Evolutionary conservation across 2,329 filamentous ascomycete species (phyloP), one percentile per base, ranked within the genome.

Genomic region (Trichoderma endophyticum): DNA sequence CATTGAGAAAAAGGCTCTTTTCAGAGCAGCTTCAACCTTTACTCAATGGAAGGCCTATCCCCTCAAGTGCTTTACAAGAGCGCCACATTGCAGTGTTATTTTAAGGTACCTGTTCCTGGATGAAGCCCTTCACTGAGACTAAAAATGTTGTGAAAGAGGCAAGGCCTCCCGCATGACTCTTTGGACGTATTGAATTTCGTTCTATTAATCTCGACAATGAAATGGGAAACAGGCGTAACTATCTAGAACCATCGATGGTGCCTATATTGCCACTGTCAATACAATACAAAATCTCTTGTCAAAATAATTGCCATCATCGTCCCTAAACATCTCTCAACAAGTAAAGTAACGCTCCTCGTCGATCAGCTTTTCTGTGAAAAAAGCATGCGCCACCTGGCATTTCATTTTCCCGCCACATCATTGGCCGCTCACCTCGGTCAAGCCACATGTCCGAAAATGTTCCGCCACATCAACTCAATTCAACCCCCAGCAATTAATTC

Each of bases 351-450:
- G 18, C 3, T 2, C 8, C 18, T 11, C 43, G 18, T 21, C n/a
- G 0, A 51, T 51, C 18, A 51, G 6, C 43, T n/a, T 43, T 43
- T 18, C 6, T 6, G 8, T 6, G 9, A 1, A 14, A 5, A 24
- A 24, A 24, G 54, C 32, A 32, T 59, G 66, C 56, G 66, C 59
- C 39, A 70, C 56, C 14, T 28, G 11, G 15, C 21, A 9, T 4
- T 15, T 21, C 43, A 39, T 54, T 34, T 60, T 63, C 15, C 7
- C 24, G 21, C 48, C 28, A 9, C 21, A 4, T 66, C 21, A 73
- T 73, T 73, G 72, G 72, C 59, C 7, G 12, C 64, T 39, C 72
- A 73, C 72, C 68, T 65, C 48, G 54, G 59, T 73, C 54, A 74
- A 48, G 67, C 64, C 61, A 67, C 51, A 66, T 69, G 60, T 71